Evolutionary conservation across 805 yeast species (phyloP).

Genomic region (Tetrapisispora phaffii): DNA sequence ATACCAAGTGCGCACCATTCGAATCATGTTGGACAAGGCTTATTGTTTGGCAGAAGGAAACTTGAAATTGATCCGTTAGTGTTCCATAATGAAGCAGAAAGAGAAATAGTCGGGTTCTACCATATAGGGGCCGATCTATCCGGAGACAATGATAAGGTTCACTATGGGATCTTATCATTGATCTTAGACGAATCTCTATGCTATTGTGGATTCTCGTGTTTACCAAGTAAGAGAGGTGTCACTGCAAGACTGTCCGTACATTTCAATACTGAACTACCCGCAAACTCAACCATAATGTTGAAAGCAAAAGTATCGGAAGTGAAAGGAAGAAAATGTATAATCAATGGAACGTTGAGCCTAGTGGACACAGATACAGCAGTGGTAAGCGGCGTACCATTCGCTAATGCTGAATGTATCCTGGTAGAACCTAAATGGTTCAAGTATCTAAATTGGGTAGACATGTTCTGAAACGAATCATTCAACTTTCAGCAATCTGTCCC

Average conservation of each 20-base stretch:
- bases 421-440: slow-evolving; percentile 88
- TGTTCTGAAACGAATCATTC: slow-evolving; percentile 7
- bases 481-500: neutral
- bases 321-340: slow-evolving; percentile 75
- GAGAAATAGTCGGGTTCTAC: slow-evolving; percentile 53
- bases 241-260: slow-evolving; percentile 68
- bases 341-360: slow-evolving; percentile 50
- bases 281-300: slow-evolving; percentile 55
- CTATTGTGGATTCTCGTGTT: slow-evolving; percentile 68
- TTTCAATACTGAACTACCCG: slow-evolving; percentile 40
- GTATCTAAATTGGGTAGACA: slow-evolving; percentile 47
- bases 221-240: slow-evolving; percentile 80
- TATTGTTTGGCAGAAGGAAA: slow-evolving; percentile 56
- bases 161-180: slow-evolving; percentile 72
- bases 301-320: slow-evolving; percentile 53
- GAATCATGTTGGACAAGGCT: slow-evolving; percentile 63
- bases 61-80: slow-evolving; percentile 70
- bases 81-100: slow-evolving; percentile 40
- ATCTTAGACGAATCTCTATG: slow-evolving; percentile 79
- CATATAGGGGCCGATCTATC: slow-evolving; percentile 59
- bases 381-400: slow-evolving; percentile 29
- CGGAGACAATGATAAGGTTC: slow-evolving; percentile 65
- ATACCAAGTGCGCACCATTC: slow-evolving; percentile 50
- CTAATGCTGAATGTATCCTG: slow-evolving; percentile 56
- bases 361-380: slow-evolving; percentile 2